These are phyloP conservation scores for Arthrobotrys sinensis DNA, from an alignment of 2,329 filamentous ascomycete genomes.

Conservation along the genomic window DNA sequence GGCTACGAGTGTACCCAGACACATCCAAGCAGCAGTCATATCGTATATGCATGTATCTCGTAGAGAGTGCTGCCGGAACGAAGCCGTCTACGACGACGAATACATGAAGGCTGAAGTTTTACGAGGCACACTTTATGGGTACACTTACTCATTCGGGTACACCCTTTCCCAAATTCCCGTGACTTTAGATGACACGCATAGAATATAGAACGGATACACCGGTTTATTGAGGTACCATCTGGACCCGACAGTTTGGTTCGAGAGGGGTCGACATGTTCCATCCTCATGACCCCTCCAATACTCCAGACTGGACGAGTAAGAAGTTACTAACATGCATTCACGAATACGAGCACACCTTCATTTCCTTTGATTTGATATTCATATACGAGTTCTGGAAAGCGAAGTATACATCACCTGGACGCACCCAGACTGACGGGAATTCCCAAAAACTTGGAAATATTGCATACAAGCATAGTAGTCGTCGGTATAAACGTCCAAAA, in stretches of 20 bases:
- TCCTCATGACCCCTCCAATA: neutral
- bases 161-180: conserved; percentile 1
- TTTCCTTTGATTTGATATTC: neutral
- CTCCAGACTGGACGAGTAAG: conserved; percentile 1
- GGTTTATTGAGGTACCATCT: conserved; percentile 7
- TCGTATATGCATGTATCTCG: conserved; percentile 27
- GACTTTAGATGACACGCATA: conserved; percentile 19
- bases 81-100: neutral
- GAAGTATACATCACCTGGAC: neutral
- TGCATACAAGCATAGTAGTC: conserved; percentile 4
- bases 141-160: neutral
- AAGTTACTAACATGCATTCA: conserved; percentile 4
- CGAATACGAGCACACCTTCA: conserved; percentile 29
- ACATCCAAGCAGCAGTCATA: neutral
- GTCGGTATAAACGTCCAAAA: conserved; percentile 13
- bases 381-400: conserved; percentile 1
- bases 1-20: neutral
- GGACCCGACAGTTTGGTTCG: conserved; percentile 20
- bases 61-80: neutral
- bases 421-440: conserved; percentile 7
- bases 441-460: conserved; percentile 27
- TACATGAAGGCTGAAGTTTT: neutral
- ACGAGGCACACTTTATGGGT: conserved; percentile 19
- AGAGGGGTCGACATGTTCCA: neutral
- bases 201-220: conserved; percentile 1